phyloP scores from a whole-genome alignment of 768 basidiomycete species.

The Mycena rosella region DNA sequence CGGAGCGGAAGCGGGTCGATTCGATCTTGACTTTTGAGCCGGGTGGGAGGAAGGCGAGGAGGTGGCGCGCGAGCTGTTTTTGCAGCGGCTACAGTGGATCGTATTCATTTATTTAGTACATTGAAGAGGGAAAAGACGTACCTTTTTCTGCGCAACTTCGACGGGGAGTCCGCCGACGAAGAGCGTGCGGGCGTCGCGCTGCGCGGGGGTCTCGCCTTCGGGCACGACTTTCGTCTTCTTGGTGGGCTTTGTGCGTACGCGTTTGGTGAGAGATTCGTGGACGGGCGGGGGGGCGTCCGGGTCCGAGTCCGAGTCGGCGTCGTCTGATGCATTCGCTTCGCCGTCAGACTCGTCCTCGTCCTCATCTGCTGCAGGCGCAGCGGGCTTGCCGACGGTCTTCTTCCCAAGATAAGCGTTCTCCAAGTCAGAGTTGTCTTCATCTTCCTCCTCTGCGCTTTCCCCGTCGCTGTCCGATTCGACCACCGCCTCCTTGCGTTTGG shows the following conservation, averaged over 20 bases:
- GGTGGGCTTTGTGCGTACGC: constrained; percentile 45
- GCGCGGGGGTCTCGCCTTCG: constrained; percentile 76
- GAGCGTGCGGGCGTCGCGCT: constrained; percentile 84
- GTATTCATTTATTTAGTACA: neutral
- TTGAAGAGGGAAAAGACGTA: constrained; percentile 49
- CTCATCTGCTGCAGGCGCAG: constrained; percentile 2
- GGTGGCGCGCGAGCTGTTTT: constrained; percentile 83
- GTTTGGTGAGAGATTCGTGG: constrained; percentile 68
- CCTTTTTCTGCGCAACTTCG: constrained; percentile 82
- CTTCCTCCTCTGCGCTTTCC: constrained; percentile 37
- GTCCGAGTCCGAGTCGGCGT: constrained; percentile 48
- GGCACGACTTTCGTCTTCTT: constrained; percentile 67
- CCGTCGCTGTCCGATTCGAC: constrained; percentile 30
- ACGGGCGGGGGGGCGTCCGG: constrained; percentile 57
- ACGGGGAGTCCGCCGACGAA: constrained; percentile 92
- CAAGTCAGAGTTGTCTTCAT: constrained; percentile 45
- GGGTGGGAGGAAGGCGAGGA: constrained; percentile 76
- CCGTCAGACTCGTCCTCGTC: constrained; percentile 17
- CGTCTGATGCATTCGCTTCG: constrained; percentile 19
- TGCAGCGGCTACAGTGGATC: constrained; percentile 67
- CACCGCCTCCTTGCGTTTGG: constrained; percentile 27
- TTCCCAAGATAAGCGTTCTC: constrained; percentile 48
- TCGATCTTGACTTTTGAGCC: constrained; percentile 78
- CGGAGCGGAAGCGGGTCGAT: constrained; percentile 92
- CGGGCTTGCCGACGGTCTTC: constrained; percentile 3